Percentiles rank a stretch among this genome's conserved stretches.
These are phyloP conservation scores for Beauveria medogensis DNA, from an alignment of 2,329 filamentous ascomycete genomes.

Conservation along the genomic window DNA sequence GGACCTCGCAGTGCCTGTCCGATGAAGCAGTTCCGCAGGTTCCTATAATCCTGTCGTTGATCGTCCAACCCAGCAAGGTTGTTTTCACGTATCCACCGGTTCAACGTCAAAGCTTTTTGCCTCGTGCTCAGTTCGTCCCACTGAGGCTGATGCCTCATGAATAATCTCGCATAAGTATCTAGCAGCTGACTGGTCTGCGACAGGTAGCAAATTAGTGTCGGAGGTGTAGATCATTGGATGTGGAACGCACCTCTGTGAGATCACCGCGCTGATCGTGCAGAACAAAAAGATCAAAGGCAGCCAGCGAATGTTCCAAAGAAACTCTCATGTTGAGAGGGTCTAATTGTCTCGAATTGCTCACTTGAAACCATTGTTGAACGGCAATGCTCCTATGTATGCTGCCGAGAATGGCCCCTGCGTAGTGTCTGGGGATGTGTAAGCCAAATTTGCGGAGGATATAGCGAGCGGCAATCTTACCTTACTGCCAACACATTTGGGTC, in stretches of 20 bases:
- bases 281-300: slow-evolving; percentile 85
- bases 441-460: slow-evolving; percentile 10
- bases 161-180: slow-evolving; percentile 50
- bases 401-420: slow-evolving; percentile 64
- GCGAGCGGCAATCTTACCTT: slow-evolving; percentile 33
- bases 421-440: slow-evolving; percentile 47
- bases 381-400: slow-evolving; percentile 76
- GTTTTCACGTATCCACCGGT: slow-evolving; percentile 58
- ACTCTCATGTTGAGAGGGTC: slow-evolving; percentile 30
- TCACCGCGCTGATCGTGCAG: slow-evolving; percentile 66
- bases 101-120: slow-evolving; percentile 58
- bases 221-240: slow-evolving; percentile 11
- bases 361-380: slow-evolving; percentile 60
- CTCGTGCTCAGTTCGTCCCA: slow-evolving; percentile 53
- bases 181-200: slow-evolving; percentile 54
- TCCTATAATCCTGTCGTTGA: slow-evolving; percentile 61
- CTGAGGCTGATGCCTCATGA: slow-evolving; percentile 44
- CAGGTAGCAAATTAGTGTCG: background rate
- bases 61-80: slow-evolving; percentile 64
- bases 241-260: slow-evolving; percentile 55
- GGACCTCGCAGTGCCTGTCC: slow-evolving; percentile 68
- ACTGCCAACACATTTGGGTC: slow-evolving; percentile 69
- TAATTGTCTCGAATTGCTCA: slow-evolving; percentile 23
- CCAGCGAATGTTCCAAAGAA: slow-evolving; percentile 63
- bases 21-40: slow-evolving; percentile 80